Evolutionary conservation across 1,139 yeast species (phyloP).

Genomic region (Scheffersomyces cryptocercus): DNA sequence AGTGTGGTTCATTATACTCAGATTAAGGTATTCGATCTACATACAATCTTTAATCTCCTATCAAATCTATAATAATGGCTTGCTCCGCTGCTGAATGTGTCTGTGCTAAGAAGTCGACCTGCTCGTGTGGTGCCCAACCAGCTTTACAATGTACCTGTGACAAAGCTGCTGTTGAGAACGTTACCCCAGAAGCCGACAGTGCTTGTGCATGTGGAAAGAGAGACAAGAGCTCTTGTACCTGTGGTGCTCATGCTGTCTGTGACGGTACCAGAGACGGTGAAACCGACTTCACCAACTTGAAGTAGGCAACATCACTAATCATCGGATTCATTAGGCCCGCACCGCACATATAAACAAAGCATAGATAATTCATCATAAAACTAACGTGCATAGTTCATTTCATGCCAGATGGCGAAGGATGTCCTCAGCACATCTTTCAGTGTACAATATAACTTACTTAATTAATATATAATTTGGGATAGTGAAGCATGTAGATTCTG

Average conservation of each 20-base stretch:
- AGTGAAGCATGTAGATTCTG: too few species aligned
- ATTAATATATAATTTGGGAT: too few species aligned
- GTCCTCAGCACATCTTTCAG: too few species aligned
- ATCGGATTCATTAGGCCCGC: too few species aligned
- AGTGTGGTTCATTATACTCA: not conserved
- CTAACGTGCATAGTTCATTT: too few species aligned
- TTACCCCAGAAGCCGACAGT: slow-evolving; percentile 30
- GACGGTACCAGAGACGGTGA: slow-evolving; percentile 50
- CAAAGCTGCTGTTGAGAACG: slow-evolving; percentile 44
- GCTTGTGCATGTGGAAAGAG: slow-evolving; percentile 54
- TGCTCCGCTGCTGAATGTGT: slow-evolving; percentile 48
- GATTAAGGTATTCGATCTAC: not conserved
- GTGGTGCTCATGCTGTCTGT: slow-evolving; percentile 41
- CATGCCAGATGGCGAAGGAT: too few species aligned
- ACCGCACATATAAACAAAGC: too few species aligned
- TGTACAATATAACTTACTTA: too few species aligned
- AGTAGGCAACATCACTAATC: slow-evolving; percentile 11
- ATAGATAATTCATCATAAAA: too few species aligned
- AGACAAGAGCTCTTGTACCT: slow-evolving; percentile 40
- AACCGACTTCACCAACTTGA: slow-evolving; percentile 42
- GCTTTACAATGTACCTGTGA: slow-evolving; percentile 48
- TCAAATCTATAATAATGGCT: slow-evolving; percentile 27
- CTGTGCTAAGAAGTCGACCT: slow-evolving; percentile 51
- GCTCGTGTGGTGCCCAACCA: slow-evolving; percentile 52
- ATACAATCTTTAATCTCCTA: not conserved